Base-by-base conservation (phyloP, 73 alveolate species). In the Breviolum minutum region DNA sequence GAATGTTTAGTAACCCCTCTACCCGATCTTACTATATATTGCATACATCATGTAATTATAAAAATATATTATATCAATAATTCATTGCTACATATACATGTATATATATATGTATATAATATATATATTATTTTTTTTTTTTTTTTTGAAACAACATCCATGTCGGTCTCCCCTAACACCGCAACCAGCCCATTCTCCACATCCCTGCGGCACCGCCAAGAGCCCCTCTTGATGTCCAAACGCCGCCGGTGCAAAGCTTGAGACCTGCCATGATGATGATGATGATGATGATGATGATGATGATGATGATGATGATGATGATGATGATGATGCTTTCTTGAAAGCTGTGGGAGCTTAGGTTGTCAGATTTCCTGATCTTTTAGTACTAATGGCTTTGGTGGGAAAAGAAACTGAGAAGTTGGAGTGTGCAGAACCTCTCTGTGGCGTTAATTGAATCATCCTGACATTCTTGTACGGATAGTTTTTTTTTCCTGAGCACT, bases 221-320 rank as follows among this genome's bases (percentile, higher is more conserved):
- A 73, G 93, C 76, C 71, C 71, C 74, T 60, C 69, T 40, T 60
- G 93, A 30, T 84, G 76, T 60, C 69, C 93, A 27, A 60, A 63
- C 26, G 76, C 71, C 54, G 93, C 76, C 17, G 71, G 93, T n/a
- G 32, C 32, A 26, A 14, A 71, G 82, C 82, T 14, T 73, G 83
- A 73, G 24, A 29, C 83, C n/a, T 26, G 27, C 14, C 5, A 16
- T 71, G 82, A 16, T 10, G 82, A 71, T 71, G 82, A 10, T 71
- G 82, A 71, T 12, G 82, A 71, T 0, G 82, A 71, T 71, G 29
- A 71, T 71, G 81, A 13, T 71, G 81, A 9, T 8, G 81, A 71
- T 71, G 81, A 7, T 71, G 81, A 71, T 71, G 19, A 13, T 71
- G 81, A 71, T 71, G 19, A 13, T 13, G n/a, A 71, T 13, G 81